Base-by-base conservation (phyloP, 23 red algal species). In the Pyropia yezoensis region DNA sequence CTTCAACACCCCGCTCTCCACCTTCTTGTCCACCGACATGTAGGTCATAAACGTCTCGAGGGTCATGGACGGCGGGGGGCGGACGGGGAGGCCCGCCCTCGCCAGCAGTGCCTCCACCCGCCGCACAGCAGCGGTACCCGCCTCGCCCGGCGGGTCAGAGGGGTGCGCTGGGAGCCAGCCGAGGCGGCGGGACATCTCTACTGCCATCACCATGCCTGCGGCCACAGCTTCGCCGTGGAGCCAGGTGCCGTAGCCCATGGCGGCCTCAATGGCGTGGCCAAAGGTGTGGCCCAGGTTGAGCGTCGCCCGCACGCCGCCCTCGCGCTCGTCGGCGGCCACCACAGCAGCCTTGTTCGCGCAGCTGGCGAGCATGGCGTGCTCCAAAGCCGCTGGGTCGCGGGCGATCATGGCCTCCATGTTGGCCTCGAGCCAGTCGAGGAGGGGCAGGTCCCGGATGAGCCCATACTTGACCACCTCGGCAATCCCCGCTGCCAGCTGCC, bases 201-300 rank as follows among this genome's bases (percentile, higher is more conserved):
- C 75, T 2, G 91, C 91, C 91, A 96, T 96, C 1, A 89, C 91
- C 80, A 96, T 96, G 13, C 91, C 91, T 12, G 91, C 82, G 0
- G 91, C 91, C 14, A 96, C 83, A 12, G 91, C 91, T 73, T 96
- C 91, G 22, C 91, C 91, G 75, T 96, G 91, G 22, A 96, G 61
- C 91, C 91, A 96, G 14, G 49, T 49, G 33, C 83, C 83, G 27
- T 88, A 96, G 3, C 91, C 91, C 63, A 74, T 89, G 62, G 64
- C 70, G 14, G 91, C 91, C 70, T 96, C 91, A 33, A 96, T 96
- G 17, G 91, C 91, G 63, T 96, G 91, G 8, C 91, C 91, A 60
- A 96, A 96, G 12, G 91, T 96, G 75, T 96, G 91, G 54, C 91
- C 91, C 14, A 96, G 75, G 51, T 96, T 96, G 7, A 96, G 67